Conservation (phyloP, 169 alveolate species). For the Cryptosporidium canis region DNA sequence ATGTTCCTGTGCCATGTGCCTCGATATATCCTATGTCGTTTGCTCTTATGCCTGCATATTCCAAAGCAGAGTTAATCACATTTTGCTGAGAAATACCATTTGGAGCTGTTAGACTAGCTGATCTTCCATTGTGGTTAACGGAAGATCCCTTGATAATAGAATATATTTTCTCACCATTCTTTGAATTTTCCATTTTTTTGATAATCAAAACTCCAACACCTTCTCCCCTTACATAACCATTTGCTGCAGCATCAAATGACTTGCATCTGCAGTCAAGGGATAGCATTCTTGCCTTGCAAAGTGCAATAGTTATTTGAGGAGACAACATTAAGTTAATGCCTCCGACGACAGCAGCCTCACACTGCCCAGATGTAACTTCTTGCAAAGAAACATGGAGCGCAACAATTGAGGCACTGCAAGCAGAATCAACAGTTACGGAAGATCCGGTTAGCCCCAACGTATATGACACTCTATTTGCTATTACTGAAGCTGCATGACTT, state of each 20-base stretch:
- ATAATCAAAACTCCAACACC: conserved; percentile 79
- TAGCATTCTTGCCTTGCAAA: conserved; percentile 83
- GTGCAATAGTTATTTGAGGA: conserved; percentile 83
- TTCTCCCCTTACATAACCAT: conserved; percentile 83
- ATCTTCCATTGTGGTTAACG: conserved; percentile 81
- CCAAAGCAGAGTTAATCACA: conserved; percentile 78
- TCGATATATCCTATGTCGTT: conserved; percentile 76
- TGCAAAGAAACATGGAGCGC: conserved; percentile 82
- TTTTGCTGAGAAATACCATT: conserved; percentile 83
- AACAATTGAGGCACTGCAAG: conserved; percentile 85
- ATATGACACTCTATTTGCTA: conserved; percentile 83
- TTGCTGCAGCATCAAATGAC: conserved; percentile 82
- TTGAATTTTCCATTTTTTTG: conserved; percentile 74
- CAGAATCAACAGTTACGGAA: conserved; percentile 84
- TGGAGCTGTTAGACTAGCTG: conserved; percentile 83
- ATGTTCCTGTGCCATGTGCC: conserved; percentile 84
- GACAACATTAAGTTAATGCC: conserved; percentile 83
- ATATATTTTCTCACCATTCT: conserved; percentile 66
- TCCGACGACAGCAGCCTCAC: conserved; percentile 80
- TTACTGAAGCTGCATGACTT: conserved; percentile 81
- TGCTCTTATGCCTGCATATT: conserved; percentile 74
- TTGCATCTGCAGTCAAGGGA: conserved; percentile 82
- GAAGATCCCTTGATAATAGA: conserved; percentile 79
- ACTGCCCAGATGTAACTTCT: conserved; percentile 77
- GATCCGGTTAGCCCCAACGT: conserved; percentile 83